Conservation (phyloP, 75 land plant genomes). For the Picea sitchensis region DNA sequence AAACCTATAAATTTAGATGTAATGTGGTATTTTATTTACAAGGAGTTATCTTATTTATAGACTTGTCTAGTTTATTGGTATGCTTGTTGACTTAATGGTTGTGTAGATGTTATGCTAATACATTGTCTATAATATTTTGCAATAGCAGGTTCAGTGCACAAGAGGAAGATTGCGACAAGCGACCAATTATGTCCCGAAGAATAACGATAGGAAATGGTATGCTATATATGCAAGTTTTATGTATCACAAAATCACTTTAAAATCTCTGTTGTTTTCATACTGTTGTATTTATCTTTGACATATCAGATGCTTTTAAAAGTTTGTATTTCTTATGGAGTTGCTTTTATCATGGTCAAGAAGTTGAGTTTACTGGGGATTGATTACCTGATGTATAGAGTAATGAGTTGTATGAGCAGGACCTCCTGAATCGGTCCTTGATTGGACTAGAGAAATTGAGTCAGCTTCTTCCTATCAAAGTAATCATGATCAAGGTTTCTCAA, state of each 20-base stretch:
- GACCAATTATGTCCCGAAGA: slow-evolving; percentile 38
- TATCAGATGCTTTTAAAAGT: background rate
- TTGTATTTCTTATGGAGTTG: background rate
- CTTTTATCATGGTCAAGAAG: slow-evolving; percentile 7
- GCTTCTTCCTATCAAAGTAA: slow-evolving; percentile 36
- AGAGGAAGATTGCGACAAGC: slow-evolving; percentile 63
- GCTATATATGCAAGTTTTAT: background rate
- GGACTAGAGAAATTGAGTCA: slow-evolving; percentile 61
- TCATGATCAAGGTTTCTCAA: slow-evolving; percentile 48
- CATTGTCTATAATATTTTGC: background rate
- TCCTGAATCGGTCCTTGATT: slow-evolving; percentile 69
- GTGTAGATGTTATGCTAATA: background rate
- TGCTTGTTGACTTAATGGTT: background rate
- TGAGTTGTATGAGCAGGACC: slow-evolving; percentile 44
- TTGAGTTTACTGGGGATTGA: background rate
- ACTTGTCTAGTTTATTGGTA: background rate
- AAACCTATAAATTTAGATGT: background rate
- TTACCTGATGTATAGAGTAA: background rate
- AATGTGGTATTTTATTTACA: background rate
- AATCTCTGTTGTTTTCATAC: background rate
- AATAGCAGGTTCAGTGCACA: slow-evolving; percentile 48
- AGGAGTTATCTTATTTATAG: background rate
- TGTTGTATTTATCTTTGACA: no score
- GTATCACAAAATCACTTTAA: background rate
- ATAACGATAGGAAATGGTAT: slow-evolving; percentile 72